Percentiles rank a stretch among this genome's conserved stretches.
These are phyloP conservation scores for Carex sylvatica DNA, from an alignment of 202 grass and related monocot genomes.

Conservation along the genomic window DNA sequence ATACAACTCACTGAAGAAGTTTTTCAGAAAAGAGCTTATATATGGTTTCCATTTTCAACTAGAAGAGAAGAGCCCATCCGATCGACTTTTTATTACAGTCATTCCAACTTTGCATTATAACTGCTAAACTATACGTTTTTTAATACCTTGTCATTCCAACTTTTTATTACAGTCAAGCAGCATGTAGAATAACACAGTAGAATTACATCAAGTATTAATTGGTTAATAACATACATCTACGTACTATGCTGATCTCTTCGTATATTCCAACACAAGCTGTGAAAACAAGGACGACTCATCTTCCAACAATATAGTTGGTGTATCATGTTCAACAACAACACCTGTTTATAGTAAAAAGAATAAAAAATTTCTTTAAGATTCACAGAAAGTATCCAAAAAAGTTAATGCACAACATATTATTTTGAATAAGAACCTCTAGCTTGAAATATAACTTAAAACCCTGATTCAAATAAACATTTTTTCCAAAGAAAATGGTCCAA, in stretches of 20 bases:
- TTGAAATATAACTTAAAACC: too few relatives aligned
- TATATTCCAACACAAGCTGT: conserved; percentile 85
- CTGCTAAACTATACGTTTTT: neutral
- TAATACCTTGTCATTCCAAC: neutral
- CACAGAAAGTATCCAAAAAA: neutral
- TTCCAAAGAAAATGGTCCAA: neutral
- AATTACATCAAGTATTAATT: conserved; percentile 8
- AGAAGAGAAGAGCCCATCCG: too few relatives aligned
- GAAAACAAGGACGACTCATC: conserved; percentile 78
- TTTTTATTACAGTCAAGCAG: neutral
- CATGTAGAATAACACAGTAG: conserved; percentile 6
- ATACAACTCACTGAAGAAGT: too few relatives aligned
- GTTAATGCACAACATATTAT: neutral
- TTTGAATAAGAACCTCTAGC: neutral
- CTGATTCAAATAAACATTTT: neutral
- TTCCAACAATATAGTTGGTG: conserved; percentile 56
- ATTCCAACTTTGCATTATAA: neutral
- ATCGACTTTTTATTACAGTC: too few relatives aligned
- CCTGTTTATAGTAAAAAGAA: conserved; percentile 34
- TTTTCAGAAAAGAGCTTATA: too few relatives aligned
- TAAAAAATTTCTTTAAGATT: neutral
- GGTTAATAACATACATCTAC: neutral
- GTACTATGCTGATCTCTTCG: conserved; percentile 50
- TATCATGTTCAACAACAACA: conserved; percentile 60
- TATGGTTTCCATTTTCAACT: too few relatives aligned